Evolutionary conservation across 208 protist species (phyloP), one percentile per base, ranked within the genome.

Genomic region (Acanthamoeba sp.): DNA sequence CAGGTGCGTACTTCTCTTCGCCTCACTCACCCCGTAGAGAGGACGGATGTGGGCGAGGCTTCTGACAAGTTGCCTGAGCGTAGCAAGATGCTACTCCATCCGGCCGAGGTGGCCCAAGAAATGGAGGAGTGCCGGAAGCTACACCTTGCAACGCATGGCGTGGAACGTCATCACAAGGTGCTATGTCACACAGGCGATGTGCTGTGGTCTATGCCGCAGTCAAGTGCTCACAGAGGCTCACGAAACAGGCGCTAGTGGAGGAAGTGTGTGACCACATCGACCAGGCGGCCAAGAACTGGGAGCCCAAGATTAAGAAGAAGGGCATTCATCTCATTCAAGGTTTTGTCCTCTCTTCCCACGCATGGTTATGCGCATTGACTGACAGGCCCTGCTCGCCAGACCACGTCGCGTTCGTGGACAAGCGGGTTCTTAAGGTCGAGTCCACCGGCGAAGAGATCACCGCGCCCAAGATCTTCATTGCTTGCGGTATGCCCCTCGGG

Each of bases 381-480:
- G 14, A 59, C 52, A 59, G 10, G 57, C 24, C 22, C 27, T 64
- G 22, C 42, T 48, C 42, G 10, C 42, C 40, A 50, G 38, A 93
- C 59, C 4, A 55, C 27, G 94, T 48, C 16, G 42, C 27, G 20
- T 95, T 95, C 82, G 34, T 95, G 32, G 94, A 80, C 7, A 55
- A 95, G 57, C 55, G 64, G 50, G 91, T 93, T 1, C 48, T 95
- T 7, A 1, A 69, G 55, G 64, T 89, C 0, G 94, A 66, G 73
- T 52, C 34, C 9, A 82, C 73, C 6, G 52, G 27, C n/a, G 29
- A 85, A 38, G 69, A 66, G 14, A 27, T 94, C n/a, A 95, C 62
- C 27, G 94, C 62, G 32, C 91, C 95, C 40, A 42, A 76, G 38
- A 90, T 95, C 36, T 95, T 95, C 76, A 59, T 95, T 16, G 94